Evolutionary conservation across 192 early-diverging fungal species (phyloP), one percentile per base, ranked within the genome.

Genomic region (Gaertneriomyces sp.): DNA sequence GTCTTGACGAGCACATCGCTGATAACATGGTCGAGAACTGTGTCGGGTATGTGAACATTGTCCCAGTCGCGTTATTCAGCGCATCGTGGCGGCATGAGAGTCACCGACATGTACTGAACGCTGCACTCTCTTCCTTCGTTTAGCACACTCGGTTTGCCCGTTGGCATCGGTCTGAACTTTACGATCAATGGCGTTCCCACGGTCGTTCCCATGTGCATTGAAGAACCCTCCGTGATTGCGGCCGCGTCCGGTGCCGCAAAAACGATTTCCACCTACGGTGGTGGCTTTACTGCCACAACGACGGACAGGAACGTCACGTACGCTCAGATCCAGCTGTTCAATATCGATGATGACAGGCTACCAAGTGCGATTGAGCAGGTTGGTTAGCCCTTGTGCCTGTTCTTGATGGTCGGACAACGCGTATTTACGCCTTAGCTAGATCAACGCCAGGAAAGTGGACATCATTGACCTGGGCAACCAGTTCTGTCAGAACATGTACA

Each of bases 1-100:
- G 83, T 1, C 77, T 90, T 12, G 84, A 87, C 53, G 83, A 86
- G 53, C 60, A 82, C 45, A 78, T 87, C 25, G 89, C 89, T 7
- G 80, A 90, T 69, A 86, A 89, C 61, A 90, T 90, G 89, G 84
- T 90, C 40, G 89, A 90, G 69, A 89, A 89, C 71, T 88, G 87
- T 60, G 75, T 88, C 11, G 88, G 88, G 79, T 86, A 71, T 58
- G 53, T 50, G 20, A 7, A 12, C 5, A 41, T 9, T 41, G 11
- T 38, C 16, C 0, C 25, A 33, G 25, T 33, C 25, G 25, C 25
- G 25, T 33, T 33, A 33, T 57, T 41, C 39, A 9, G 14, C 55
- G 38, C 2, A 20, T 5, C 11, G 38, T 57, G 55, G 5, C 38
- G n/a, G n/a, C n/a, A n/a, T n/a, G n/a, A n/a, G n/a, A n/a, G 55